Evolutionary conservation across 257 asterid genomes (phyloP), one percentile per base, ranked within the genome.

Genomic region (Osmanthus fragrans): DNA sequence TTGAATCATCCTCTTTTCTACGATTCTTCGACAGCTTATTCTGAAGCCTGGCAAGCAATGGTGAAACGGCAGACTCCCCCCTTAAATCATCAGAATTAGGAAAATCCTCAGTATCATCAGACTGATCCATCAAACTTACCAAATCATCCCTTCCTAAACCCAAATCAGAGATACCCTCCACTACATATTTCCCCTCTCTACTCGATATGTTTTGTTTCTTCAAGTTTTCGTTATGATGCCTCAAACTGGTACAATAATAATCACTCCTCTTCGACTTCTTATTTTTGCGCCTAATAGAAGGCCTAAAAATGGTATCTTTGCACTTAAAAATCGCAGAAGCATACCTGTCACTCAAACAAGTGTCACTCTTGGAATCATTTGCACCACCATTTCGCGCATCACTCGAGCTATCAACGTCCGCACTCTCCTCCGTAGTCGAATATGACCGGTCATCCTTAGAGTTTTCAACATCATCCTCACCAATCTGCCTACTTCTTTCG

Each of bases 351-450:
- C 84, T 89, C 65, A 82, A 77, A 81, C 81, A 85, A 60, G 88
- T 85, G 73, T 92, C 97, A 85, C 98, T 94, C 86, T 89, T 94
- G 8, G 96, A 87, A 88, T 91, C 97, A 82, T 86, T 85, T 23
- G 90, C 96, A 77, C 91, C 89, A 30, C 77, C 85, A 79, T 90
- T 85, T 71, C 89, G 79, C 2, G 84, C 90, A 82, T 86, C 95
- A 33, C 91, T 91, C 80, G 86, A 58, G 74, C 95, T 87, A 76
- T 86, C 93, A 40, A 64, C 75, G 51, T 84, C 94, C 15, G 85
- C 73, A 73, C 90, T 86, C 81, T 85, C 92, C 16, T 84, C 93
- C 21, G 73, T 85, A 78, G 84, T 82, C 15, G 91, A 86, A 74
- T 84, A 85, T 21, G 96, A 88, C 74, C 83, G 82, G n/a, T 80